A percentile compares a stretch with the other conserved stretches of the same genome.
These are phyloP conservation scores for Sporothrix brasiliensis DNA, from an alignment of 2,329 filamentous ascomycete species.

Conservation along the genomic window DNA sequence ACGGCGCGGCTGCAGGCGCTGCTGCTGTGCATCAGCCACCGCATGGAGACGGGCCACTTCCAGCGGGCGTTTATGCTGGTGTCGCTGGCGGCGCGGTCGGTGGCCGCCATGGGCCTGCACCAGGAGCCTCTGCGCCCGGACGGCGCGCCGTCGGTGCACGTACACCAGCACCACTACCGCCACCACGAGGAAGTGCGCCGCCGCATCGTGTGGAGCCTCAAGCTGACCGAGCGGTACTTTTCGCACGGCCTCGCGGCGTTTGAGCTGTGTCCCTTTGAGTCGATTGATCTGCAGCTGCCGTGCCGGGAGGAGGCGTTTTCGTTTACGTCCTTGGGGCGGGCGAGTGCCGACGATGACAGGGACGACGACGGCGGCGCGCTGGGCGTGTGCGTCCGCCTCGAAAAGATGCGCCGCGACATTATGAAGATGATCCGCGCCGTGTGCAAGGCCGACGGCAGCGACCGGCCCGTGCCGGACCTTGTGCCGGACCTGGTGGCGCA, in stretches of 20 bases:
- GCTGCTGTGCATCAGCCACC: constrained; percentile 1
- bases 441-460: too few species aligned
- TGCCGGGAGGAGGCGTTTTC: not conserved
- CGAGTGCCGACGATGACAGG: not conserved
- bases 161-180: too few species aligned
- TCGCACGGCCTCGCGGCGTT: not conserved
- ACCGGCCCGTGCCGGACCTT: not conserved
- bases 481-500: not conserved
- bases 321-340: too few species aligned
- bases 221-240: constrained; percentile 6
- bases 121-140: not conserved
- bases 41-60: constrained; percentile 3
- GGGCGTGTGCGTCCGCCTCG: not conserved
- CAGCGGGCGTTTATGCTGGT: constrained; percentile 6
- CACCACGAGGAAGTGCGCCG: not conserved
- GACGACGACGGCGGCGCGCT: not conserved
- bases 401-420: not conserved
- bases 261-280: constrained; percentile 1
- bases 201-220: constrained; percentile 8
- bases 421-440: constrained; percentile 12
- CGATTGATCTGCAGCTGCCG: constrained; percentile 4
- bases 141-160: too few species aligned
- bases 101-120: not conserved
- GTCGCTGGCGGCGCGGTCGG: not conserved
- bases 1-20: not conserved